Conservation (phyloP, 768 basidiomycete species). For the Suillus alpinus region DNA sequence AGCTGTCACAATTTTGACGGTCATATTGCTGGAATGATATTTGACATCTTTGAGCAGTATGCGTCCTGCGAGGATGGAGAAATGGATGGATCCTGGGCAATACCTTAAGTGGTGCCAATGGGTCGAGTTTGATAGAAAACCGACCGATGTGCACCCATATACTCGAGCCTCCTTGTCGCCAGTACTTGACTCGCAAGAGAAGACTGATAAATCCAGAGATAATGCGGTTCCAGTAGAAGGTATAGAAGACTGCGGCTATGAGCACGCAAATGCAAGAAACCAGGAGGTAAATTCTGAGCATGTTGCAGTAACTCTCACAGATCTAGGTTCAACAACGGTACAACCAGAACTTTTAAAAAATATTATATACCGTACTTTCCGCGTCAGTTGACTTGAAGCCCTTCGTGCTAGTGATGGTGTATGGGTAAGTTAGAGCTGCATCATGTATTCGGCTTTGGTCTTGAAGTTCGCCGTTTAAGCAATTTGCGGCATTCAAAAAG, state of each 20-base stretch:
- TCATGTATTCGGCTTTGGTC: neutral
- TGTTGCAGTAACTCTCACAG: conserved; percentile 19
- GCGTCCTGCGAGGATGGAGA: conserved; percentile 84
- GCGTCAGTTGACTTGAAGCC: neutral
- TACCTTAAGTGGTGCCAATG: conserved; percentile 5
- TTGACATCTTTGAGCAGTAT: conserved; percentile 84
- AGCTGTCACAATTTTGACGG: conserved; percentile 77
- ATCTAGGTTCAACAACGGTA: neutral
- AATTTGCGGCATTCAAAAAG: neutral
- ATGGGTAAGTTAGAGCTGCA: neutral
- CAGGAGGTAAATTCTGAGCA: conserved; percentile 62
- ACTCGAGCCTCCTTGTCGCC: conserved; percentile 76
- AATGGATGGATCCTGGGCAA: conserved; percentile 77
- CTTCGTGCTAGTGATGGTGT: neutral
- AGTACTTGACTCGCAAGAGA: conserved; percentile 66
- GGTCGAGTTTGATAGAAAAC: conserved; percentile 15
- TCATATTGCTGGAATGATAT: conserved; percentile 93
- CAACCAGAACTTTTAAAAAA: neutral
- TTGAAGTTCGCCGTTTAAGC: neutral
- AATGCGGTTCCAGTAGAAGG: conserved; percentile 91
- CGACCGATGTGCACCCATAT: conserved; percentile 83
- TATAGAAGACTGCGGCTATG: conserved; percentile 61
- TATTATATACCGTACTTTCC: neutral
- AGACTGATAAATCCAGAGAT: conserved; percentile 67
- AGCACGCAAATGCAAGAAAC: conserved; percentile 59